Evolutionary conservation across 495 filamentous ascomycete genomes (phyloP), one percentile per base, ranked within the genome.

Genomic region (Neurospora tetraspora): DNA sequence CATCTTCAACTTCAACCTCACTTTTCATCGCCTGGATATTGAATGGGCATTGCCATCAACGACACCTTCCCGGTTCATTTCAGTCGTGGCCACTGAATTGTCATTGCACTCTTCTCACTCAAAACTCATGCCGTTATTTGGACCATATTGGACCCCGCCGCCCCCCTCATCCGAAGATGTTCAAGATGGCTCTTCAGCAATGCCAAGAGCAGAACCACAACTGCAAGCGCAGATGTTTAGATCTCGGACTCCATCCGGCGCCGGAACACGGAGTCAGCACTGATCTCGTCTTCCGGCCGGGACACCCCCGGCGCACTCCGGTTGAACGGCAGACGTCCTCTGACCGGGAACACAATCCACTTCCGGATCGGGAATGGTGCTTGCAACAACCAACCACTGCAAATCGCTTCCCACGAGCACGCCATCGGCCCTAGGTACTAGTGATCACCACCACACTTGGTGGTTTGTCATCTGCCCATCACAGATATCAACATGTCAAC

Each of bases 351-450:
- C 53, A 61, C 23, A 8, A 4, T 34, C 53, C 34, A 61, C 27
- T 34, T 61, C 53, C 53, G 53, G 23, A 61, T 61, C 27, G 53
- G 53, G 53, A 61, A 61, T 61, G 53, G 53, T 34, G 53, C 23
- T 61, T 61, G 53, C 53, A 14, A 61, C 53, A 14, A 34, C 27
- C 27, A 14, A 61, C 53, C 27, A 34, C 27, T 31, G 23, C 53
- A 61, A 34, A 74, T 74, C 38, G 70, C 70, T 45, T 74, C 59
- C 39, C 36, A 27, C 34, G 5, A 74, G 73, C 73, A 74, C 73
- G 73, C 73, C 68, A 74, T 74, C 70, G 73, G 72, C 71, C 39
- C 31, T 31, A 31, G 31, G 31, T 31, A 31, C 31, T 47, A 45
- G 27, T 70, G 39, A 45, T 70, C 39, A 43, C 36, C 39, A 31